Evolutionary conservation across 1,139 yeast species (phyloP).

Genomic region (Blastobotrys buckinghamii): DNA sequence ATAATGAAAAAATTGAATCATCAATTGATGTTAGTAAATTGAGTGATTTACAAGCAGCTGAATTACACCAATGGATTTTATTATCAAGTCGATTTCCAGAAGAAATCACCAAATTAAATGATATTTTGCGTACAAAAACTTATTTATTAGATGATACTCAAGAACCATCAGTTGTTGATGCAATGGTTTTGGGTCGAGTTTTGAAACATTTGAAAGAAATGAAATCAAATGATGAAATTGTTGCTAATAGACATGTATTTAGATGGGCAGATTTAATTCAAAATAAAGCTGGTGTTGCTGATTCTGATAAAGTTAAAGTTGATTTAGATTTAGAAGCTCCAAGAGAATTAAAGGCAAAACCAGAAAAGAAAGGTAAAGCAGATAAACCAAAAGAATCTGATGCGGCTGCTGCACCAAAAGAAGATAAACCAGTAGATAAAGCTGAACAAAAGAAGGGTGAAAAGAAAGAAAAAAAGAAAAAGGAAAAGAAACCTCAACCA

Average conservation of each 20-base stretch:
- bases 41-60: constrained; percentile 50
- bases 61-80: constrained; percentile 74
- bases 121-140: constrained; percentile 60
- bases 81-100: constrained; percentile 59
- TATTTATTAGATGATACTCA: constrained; percentile 65
- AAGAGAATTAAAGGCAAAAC: constrained; percentile 58
- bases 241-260: constrained; percentile 66
- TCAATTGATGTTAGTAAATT: constrained; percentile 21
- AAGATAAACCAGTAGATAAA: constrained; percentile 15
- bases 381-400: constrained; percentile 47
- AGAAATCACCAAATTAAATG: constrained; percentile 53
- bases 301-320: constrained; percentile 46
- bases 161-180: constrained; percentile 61
- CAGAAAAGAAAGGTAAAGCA: constrained; percentile 42
- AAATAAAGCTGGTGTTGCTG: constrained; percentile 49
- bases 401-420: constrained; percentile 23
- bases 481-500: constrained; percentile 36
- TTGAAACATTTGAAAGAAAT: constrained; percentile 55
- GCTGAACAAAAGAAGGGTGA: constrained; percentile 42
- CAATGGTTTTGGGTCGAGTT: constrained; percentile 58
- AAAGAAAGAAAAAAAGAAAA: constrained; percentile 69
- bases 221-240: constrained; percentile 46
- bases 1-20: constrained; percentile 21
- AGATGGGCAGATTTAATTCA: constrained; percentile 92
- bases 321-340: constrained; percentile 62